A percentile compares a stretch with the other conserved stretches of the same genome.
Evolutionary conservation across 129 eudicot species (phyloP).

Genomic region (Tanacetum coccineum): DNA sequence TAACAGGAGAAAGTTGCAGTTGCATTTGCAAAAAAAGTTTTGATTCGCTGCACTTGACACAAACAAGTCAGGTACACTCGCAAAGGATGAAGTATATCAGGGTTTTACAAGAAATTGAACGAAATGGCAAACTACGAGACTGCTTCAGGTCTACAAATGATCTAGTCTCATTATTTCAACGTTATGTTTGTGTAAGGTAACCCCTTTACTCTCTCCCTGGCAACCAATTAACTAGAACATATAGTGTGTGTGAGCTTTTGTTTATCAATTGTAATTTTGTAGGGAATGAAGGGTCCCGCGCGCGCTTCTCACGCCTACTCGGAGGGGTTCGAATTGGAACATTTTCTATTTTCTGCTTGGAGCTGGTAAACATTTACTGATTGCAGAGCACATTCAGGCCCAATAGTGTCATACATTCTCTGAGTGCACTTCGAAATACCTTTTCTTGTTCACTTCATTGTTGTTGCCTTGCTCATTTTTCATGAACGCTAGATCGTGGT

Average conservation of each 20-base stretch:
- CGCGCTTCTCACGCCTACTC: no score
- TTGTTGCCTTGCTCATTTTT: conserved; percentile 42
- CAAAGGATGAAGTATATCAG: not conserved
- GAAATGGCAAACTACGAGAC: not conserved
- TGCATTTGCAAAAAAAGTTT: not conserved
- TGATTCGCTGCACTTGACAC: not conserved
- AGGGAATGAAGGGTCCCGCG: not conserved
- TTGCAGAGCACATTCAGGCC: conserved; percentile 39
- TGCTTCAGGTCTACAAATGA: not conserved
- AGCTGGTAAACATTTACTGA: not conserved
- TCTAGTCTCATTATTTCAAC: not conserved
- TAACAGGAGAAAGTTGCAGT: not conserved
- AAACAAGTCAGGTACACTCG: not conserved
- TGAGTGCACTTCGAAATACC: conserved; percentile 32
- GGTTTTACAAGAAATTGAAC: not conserved
- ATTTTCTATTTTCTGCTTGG: conserved; percentile 10
- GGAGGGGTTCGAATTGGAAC: not conserved
- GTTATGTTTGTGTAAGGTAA: not conserved
- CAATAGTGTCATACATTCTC: conserved; percentile 34
- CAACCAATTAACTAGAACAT: not conserved
- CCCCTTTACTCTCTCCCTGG: not conserved
- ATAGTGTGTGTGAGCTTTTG: not conserved
- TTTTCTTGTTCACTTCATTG: conserved; percentile 42
- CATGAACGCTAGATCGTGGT: conserved; percentile 32
- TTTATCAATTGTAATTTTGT: not conserved